Evolutionary conservation across 2,329 filamentous ascomycete genomes (phyloP), one percentile per base, ranked within the genome.

Genomic region (Shiraia sp.): DNA sequence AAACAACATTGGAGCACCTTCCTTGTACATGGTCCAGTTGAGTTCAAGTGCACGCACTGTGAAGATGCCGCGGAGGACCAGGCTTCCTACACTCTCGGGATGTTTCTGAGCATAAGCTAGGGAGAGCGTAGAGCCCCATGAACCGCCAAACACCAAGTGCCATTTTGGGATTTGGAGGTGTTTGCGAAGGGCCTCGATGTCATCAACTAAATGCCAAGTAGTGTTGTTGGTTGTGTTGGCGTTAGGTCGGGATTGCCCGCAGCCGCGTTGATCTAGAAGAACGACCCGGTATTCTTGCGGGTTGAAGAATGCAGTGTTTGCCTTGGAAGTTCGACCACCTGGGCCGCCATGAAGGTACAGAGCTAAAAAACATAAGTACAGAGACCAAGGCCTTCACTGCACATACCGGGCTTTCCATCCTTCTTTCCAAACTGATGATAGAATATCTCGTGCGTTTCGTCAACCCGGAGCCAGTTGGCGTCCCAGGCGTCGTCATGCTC

Each of bases 191-290:
- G 57, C 51, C 45, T 77, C 74, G 47, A 77, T 72, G 44, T 78
- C 75, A n/a, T 64, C 50, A 3, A 75, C 65, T 0, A 77, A 59
- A 41, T 70, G 57, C 61, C 68, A 68, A 2, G 74, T 76, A 0
- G 71, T 76, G 59, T 77, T 77, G 33, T 76, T 67, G 9, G 59
- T 53, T 2, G 73, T 63, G 17, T 68, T 66, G 16, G 70, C 69
- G 13, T 61, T 55, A 6, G 75, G 75, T 0, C 63, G 62, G 5
- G 74, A 77, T 46, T 72, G 65, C 5, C 75, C 75, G 12, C 62
- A 66, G 6, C 75, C 74, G 12, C 75, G 69, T 50, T 78, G 75
- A 51, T 78, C 75, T 34, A 77, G 61, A 26, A 77, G 69, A 17
- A 77, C 58, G 12, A 73, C 70, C 10, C 72, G 70, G 49, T 77